A percentile compares a stretch with the other conserved stretches of the same genome.
Conservation (phyloP, 371 early-diverging fungal genomes). For the Mycotypha africana region DNA sequence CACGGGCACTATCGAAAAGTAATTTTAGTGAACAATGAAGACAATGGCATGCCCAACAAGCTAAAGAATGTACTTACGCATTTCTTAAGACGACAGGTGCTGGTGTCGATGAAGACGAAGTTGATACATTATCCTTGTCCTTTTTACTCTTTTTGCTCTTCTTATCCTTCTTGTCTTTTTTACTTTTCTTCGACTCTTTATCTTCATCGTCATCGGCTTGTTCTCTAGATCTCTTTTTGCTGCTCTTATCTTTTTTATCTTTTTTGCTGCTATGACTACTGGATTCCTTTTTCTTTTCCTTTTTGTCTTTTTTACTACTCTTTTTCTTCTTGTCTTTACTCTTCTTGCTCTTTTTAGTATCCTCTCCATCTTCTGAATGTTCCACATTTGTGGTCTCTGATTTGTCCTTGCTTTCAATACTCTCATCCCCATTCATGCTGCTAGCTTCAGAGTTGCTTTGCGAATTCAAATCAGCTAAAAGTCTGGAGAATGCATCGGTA, state of each 20-base stretch:
- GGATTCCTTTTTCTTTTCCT: constrained; percentile 15
- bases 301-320: constrained; percentile 23
- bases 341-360: constrained; percentile 5
- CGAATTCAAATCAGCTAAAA: constrained; percentile 74
- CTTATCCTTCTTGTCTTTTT: constrained; percentile 18
- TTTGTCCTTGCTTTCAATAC: constrained; percentile 1
- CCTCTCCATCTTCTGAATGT: constrained; percentile 8
- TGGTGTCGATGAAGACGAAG: no score
- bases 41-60: neutral
- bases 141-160: constrained; percentile 23
- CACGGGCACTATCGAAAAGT: constrained; percentile 49
- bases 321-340: constrained; percentile 23
- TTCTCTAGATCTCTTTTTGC: constrained; percentile 34
- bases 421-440: constrained; percentile 36
- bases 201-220: no score
- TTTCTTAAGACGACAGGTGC: constrained; percentile 37
- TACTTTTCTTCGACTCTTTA: constrained; percentile 27
- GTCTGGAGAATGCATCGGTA: constrained; percentile 78
- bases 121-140: constrained; percentile 12
- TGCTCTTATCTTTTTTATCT: constrained; percentile 23
- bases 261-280: constrained; percentile 22
- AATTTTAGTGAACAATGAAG: neutral
- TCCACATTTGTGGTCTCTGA: constrained; percentile 13
- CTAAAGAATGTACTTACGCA: constrained; percentile 41
- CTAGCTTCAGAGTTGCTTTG: constrained; percentile 28